phyloP scores from a whole-genome alignment of 2,329 filamentous ascomycete species.

The Aspergillus clavatus region DNA sequence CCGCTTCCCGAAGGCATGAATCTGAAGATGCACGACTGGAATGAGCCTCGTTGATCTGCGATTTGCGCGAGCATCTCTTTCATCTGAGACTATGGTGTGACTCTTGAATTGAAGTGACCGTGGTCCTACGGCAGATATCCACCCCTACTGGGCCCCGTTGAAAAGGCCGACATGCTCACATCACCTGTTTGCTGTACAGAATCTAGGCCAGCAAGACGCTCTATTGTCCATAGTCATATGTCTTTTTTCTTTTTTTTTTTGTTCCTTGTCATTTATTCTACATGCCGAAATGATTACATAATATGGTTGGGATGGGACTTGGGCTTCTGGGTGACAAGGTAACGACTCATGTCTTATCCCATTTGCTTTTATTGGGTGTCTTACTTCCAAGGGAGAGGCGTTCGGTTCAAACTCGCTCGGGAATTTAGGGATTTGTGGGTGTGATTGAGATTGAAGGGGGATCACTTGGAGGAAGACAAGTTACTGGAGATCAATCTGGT shows the following conservation, averaged over 20 bases:
- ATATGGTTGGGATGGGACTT: slow-evolving; percentile 7
- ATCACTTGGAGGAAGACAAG: not conserved
- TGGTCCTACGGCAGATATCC: too few species aligned
- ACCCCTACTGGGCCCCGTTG: too few species aligned
- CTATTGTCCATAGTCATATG: slow-evolving; percentile 3
- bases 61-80: too few species aligned
- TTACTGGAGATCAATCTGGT: not conserved
- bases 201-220: not conserved
- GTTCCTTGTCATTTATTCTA: slow-evolving; percentile 16
- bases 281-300: slow-evolving; percentile 24
- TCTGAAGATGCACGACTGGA: slow-evolving; percentile 38
- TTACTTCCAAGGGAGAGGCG: slow-evolving; percentile 6
- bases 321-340: slow-evolving; percentile 1
- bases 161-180: too few species aligned
- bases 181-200: not conserved
- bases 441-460: not conserved
- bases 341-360: slow-evolving; percentile 4
- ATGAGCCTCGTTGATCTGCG: slow-evolving; percentile 25
- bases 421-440: slow-evolving; percentile 4
- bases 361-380: slow-evolving; percentile 4
- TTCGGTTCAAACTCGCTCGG: slow-evolving; percentile 5
- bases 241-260: slow-evolving; percentile 6
- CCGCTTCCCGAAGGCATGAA: slow-evolving; percentile 31
- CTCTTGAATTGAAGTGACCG: too few species aligned
- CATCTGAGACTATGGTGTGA: too few species aligned